Base-by-base conservation (phyloP, 2,329 filamentous ascomycete genomes). In the Aspergillus texensis region DNA sequence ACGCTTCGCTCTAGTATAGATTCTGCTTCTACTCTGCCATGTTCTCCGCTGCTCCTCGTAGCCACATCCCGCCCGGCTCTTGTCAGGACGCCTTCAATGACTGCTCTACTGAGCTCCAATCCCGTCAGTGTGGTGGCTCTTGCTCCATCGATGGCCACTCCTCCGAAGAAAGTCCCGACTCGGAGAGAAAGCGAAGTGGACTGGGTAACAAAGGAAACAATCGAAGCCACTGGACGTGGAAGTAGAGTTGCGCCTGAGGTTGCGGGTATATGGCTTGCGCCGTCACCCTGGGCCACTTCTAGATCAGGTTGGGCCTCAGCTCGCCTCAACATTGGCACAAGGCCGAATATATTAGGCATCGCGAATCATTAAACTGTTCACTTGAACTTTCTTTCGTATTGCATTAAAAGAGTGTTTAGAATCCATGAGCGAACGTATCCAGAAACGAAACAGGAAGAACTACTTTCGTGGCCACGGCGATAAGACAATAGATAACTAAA, bases 1-100 rank as follows among this genome's bases (percentile, higher is more conserved):
- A 83, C 80, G 71, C 80, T 82, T 68, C 77, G 72, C 65, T 82
- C 81, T 36, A 83, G 70, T 26, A 82, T 66, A 34, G 78, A 78
- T 65, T 82, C 81, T 19, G 81, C 80, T 66, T 81, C 74, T 60
- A 68, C 67, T 65, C 77, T 73, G 9, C 77, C 77, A 73, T 77
- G 74, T 39, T 77, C 75, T 34, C 89, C 83, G 41, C 85, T 82
- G 68, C 74, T 83, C 68, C 71, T 74, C 55, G 74, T 68, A 4
- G 77, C 76, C 55, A 83, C 76, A 74, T 82, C 81, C 53, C 75
- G 75, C 14, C 80, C 81, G 24, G 81, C 81, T 32, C 77, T 73
- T 6, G 78, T 77, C 57, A 83, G 65, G 46, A 82, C 77, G 21
- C 75, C 74, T 64, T 83, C 81, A n/a, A 82, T 74, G 16, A 81